Base-by-base conservation (phyloP, 1,284 basidiomycete genomes). In the Mycena citricolor region DNA sequence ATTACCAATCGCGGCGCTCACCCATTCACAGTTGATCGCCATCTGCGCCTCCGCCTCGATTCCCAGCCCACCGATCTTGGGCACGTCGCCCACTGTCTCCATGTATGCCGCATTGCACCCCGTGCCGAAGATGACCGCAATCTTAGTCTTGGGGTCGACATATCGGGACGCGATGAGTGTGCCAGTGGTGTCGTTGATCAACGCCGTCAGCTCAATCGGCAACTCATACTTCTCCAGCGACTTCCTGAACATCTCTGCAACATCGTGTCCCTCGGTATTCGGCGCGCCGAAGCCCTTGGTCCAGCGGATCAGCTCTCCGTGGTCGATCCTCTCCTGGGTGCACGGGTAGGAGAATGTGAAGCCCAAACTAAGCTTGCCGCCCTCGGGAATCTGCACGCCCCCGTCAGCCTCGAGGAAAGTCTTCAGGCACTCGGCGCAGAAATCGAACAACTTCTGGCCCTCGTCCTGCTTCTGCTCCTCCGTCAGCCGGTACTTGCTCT, bases 381-480 rank as follows among this genome's bases (percentile, higher is more conserved):
- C 91, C 32, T 80, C 73, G 55, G 82, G 75, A 34, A 93, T 71
- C 19, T 76, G 61, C 46, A 78, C 69, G 16, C 75, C 67, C 17
- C 79, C 81, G 32, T 77, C 75, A 21, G 73, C 75, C 22, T 83
- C 76, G 57, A 97, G 80, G 67, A 99, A 99, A 11, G 81, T 86
- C 63, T 90, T 86, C 50, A 98, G 68, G 65, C 90, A 97, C 63
- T 97, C 85, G 0, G 92, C 95, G 62, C 95, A 99, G 63, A 99
- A 99, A 69, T 99, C 97, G 56, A 99, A 95, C 45, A 99, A 71
- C 50, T 86, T 83, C 62, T 92, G 85, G 5, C 94, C 95, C 26
- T 98, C 94, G n/a, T 88, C 90, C 55, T 97, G 94, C 70, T 99
- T 99, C 68, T 99, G 95, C 60, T 98, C 97, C 61, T 99, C 95